phyloP scores from a whole-genome alignment of 768 basidiomycete genomes.

The Gautieria morchelliformis region DNA sequence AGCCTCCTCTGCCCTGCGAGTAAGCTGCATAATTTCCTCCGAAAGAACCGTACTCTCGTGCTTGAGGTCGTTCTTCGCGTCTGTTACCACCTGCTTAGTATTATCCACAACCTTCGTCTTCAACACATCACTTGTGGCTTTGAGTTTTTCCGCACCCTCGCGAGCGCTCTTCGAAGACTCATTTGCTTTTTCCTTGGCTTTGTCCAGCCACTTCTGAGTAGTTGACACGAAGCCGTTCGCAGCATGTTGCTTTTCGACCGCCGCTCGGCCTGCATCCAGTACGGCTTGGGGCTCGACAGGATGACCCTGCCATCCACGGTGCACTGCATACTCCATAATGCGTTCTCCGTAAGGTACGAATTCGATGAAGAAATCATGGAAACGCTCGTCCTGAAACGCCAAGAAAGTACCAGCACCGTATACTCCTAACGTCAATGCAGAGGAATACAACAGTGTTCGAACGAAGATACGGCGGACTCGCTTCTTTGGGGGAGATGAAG shows the following conservation, averaged over 20 bases:
- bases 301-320: constrained; percentile 67
- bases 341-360: constrained; percentile 68
- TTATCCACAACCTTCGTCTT: neutral
- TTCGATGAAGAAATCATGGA: constrained; percentile 80
- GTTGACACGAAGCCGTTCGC: constrained; percentile 31
- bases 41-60: constrained; percentile 26
- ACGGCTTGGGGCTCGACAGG: constrained; percentile 34
- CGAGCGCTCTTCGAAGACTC: neutral
- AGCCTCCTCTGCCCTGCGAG: constrained; percentile 65
- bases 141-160: neutral
- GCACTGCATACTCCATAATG: constrained; percentile 76
- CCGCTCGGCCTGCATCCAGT: constrained; percentile 2
- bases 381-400: constrained; percentile 66
- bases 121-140: neutral
- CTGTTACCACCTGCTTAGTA: neutral
- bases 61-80: neutral
- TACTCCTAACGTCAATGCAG: constrained; percentile 62
- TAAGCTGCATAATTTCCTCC: constrained; percentile 58
- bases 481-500: constrained; percentile 29
- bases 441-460: constrained; percentile 55
- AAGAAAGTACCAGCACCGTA: constrained; percentile 76
- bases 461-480: constrained; percentile 42
- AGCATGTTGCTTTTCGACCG: constrained; percentile 4
- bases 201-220: constrained; percentile 15
- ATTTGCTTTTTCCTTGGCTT: constrained; percentile 12